A percentile compares a stretch with the other conserved stretches of the same genome.
These are phyloP conservation scores for Waitea zeae DNA, from an alignment of 1,284 basidiomycete genomes.

Conservation along the genomic window DNA sequence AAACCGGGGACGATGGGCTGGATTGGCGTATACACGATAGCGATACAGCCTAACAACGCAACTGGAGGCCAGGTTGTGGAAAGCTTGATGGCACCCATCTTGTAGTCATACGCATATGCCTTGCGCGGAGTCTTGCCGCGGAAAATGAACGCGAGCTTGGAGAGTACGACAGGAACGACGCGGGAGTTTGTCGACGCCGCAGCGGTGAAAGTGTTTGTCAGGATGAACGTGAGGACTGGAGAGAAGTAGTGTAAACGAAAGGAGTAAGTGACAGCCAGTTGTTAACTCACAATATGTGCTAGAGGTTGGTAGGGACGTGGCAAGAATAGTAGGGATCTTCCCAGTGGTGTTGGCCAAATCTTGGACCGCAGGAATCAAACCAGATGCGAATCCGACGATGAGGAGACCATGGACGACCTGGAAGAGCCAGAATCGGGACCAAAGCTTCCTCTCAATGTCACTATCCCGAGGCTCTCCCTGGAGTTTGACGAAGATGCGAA, in stretches of 20 bases:
- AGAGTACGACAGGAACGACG: not conserved
- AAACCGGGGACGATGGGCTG: constrained; percentile 81
- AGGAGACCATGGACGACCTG: constrained; percentile 76
- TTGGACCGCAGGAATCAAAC: constrained; percentile 45
- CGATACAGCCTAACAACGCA: not conserved
- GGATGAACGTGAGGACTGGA: constrained; percentile 38
- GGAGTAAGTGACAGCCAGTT: not conserved
- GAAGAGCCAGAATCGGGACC: constrained; percentile 78
- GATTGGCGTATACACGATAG: constrained; percentile 62
- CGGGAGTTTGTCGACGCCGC: not conserved
- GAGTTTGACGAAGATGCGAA: constrained; percentile 48
- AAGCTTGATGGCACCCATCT: not conserved
- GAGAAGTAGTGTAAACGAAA: not conserved
- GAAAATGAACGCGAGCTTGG: not conserved
- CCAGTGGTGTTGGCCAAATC: constrained; percentile 36
- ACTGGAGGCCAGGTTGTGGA: not conserved
- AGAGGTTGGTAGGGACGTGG: constrained; percentile 52
- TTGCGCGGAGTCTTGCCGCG: not conserved
- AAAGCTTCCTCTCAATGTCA: constrained; percentile 68
- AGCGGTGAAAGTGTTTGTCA: constrained; percentile 6
- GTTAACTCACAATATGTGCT: constrained; percentile 69
- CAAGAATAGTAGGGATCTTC: constrained; percentile 40
- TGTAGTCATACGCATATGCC: constrained; percentile 6
- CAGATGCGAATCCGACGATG: constrained; percentile 62
- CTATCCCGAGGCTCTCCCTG: constrained; percentile 63